These are phyloP conservation scores for Phytophthora citricola DNA, from an alignment of 352 stramenopile species.

Conservation along the genomic window DNA sequence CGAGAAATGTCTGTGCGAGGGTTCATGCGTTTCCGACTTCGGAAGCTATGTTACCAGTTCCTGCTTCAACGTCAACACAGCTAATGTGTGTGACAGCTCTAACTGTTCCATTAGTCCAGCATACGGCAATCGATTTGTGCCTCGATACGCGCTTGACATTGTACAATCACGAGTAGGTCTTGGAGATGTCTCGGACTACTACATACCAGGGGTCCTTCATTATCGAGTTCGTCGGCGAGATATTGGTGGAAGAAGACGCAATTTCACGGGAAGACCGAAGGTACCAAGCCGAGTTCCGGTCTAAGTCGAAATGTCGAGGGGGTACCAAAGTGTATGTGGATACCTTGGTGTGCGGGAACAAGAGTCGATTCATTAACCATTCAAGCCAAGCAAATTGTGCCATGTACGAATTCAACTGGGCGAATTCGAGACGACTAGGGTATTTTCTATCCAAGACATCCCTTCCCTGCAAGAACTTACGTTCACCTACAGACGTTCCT, in stretches of 20 bases:
- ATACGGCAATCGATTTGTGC: neutral
- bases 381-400: neutral
- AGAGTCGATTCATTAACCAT: constrained; percentile 5
- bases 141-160: too few species aligned
- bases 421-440: neutral
- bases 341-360: neutral
- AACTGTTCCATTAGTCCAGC: neutral
- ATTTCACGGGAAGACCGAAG: neutral
- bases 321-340: neutral
- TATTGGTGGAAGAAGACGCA: neutral
- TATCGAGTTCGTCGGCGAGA: neutral
- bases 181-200: neutral
- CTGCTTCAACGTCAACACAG: neutral
- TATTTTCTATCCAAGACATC: neutral
- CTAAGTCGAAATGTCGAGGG: neutral
- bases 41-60: neutral
- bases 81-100: neutral
- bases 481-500: neutral
- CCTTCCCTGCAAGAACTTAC: neutral
- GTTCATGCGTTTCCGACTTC: too few species aligned
- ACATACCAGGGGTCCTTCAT: constrained; percentile 1
- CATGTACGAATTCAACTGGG: constrained; percentile 5
- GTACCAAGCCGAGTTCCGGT: neutral
- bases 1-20: too few species aligned
- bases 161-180: neutral